Evolutionary conservation across 2,329 filamentous ascomycete genomes (phyloP), one percentile per base, ranked within the genome.

Genomic region (Rutstroemia sydowiana): DNA sequence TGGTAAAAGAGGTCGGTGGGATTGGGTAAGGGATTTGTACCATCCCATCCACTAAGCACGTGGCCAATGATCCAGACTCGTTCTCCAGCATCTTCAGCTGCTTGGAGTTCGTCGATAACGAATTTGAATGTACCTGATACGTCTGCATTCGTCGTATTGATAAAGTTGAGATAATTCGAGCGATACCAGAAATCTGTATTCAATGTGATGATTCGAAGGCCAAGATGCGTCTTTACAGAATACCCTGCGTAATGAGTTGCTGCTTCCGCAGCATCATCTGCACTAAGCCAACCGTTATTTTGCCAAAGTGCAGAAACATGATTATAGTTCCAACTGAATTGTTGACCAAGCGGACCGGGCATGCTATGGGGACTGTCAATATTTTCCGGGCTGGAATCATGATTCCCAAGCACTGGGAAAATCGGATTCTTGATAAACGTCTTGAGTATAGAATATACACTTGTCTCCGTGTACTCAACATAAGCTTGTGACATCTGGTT

Each of bases 121-220:
- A 59, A 63, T 10, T 47, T 56, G 9, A 64, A 52, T 11, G 59
- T 57, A 3, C 62, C 61, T 21, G 53, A 56, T 3, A 49, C 49
- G 36, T 64, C 62, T 3, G 61, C 58, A 43, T 63, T 61, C n/a
- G 54, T 62, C 32, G 56, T 54, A 48, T 62, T 62, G 52, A 51
- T 59, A 49, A 59, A 63, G 42, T 61, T 61, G 54, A 60, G 63
- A 21, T 62, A 56, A 34, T 64, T 64, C 26, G 28, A 53, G 13
- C 47, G 53, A 40, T 64, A 64, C 62, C 62, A 64, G 51, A 63
- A 62, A 26, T 64, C 62, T 6, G 59, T 63, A 39, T 64, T 64
- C 18, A 64, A 48, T 14, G 59, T 60, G 39, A 64, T 64, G 31
- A 64, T 57, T 3, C 57, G 59, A 13, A 64, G 54, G 10, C 61